These are phyloP conservation scores for Fennellomyces sp. DNA, from an alignment of 371 early-diverging fungal genomes.

Conservation along the genomic window DNA sequence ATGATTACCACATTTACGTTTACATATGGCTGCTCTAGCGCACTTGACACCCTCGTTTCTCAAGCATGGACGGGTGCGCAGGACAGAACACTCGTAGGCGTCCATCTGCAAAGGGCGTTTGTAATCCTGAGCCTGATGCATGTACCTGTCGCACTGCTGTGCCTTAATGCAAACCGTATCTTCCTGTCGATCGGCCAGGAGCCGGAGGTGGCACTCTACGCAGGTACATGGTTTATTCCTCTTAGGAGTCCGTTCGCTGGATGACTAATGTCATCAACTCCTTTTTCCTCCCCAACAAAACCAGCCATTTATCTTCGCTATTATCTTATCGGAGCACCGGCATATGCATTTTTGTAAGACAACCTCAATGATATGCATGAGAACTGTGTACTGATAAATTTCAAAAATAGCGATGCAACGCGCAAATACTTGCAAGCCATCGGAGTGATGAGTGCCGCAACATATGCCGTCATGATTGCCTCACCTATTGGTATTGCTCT, in stretches of 20 bases:
- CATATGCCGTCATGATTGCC: slow-evolving; percentile 62
- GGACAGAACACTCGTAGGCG: slow-evolving; percentile 73
- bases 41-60: slow-evolving; percentile 86
- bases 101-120: slow-evolving; percentile 84
- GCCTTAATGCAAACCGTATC: slow-evolving; percentile 39
- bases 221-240: not conserved
- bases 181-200: slow-evolving; percentile 12
- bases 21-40: slow-evolving; percentile 57
- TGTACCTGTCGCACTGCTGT: slow-evolving; percentile 58
- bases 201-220: slow-evolving; percentile 7
- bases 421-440: slow-evolving; percentile 78
- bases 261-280: not conserved
- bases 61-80: slow-evolving; percentile 81
- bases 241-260: not conserved
- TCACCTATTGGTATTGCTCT: slow-evolving; percentile 67
- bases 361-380: not conserved
- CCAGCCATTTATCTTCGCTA: slow-evolving; percentile 61
- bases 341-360: slow-evolving; percentile 58
- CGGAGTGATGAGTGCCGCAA: slow-evolving; percentile 70
- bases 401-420: slow-evolving; percentile 64
- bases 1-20: not conserved
- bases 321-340: slow-evolving; percentile 65
- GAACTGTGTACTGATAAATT: not conserved
- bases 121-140: slow-evolving; percentile 76
- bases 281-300: not conserved